Evolutionary conservation across 2,329 filamentous ascomycete species (phyloP).

Genomic region (Diaporthe batatas): DNA sequence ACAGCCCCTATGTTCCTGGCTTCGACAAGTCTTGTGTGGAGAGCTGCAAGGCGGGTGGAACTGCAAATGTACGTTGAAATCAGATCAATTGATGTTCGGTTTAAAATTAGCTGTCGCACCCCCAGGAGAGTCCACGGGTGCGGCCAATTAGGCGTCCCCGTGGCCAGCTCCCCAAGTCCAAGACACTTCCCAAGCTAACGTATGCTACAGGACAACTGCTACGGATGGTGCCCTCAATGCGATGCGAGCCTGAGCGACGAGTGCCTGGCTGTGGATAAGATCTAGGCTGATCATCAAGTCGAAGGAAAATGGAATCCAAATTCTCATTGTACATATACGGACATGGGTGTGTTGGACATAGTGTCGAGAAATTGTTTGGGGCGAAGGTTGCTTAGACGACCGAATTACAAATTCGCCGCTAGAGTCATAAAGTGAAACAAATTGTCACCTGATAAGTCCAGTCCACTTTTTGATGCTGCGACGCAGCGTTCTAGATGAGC

Average conservation of each 20-base stretch:
- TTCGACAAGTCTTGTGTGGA: conserved; percentile 17
- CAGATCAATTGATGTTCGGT: neutral
- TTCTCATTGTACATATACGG: neutral
- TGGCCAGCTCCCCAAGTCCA: neutral
- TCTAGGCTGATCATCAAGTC: neutral
- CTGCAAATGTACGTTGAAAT: neutral
- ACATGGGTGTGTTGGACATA: neutral
- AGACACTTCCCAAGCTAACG: neutral
- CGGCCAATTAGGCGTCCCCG: no score
- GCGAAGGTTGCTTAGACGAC: neutral
- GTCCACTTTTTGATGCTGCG: neutral
- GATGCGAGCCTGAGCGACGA: neutral
- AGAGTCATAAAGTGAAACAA: neutral
- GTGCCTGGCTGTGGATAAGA: conserved; percentile 3
- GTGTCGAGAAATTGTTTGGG: neutral
- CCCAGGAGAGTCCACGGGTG: neutral
- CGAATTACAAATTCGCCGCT: no score
- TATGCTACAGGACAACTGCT: neutral
- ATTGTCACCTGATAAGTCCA: neutral
- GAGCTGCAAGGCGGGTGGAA: conserved; percentile 12
- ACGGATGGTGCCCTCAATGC: conserved; percentile 6
- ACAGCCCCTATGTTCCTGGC: conserved; percentile 1
- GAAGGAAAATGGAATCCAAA: no score
- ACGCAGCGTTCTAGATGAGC: neutral
- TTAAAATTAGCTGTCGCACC: neutral